A percentile compares a stretch with the other conserved stretches of the same genome.
These are phyloP conservation scores for Leccinum broughii DNA, from an alignment of 768 basidiomycete genomes.

Conservation along the genomic window DNA sequence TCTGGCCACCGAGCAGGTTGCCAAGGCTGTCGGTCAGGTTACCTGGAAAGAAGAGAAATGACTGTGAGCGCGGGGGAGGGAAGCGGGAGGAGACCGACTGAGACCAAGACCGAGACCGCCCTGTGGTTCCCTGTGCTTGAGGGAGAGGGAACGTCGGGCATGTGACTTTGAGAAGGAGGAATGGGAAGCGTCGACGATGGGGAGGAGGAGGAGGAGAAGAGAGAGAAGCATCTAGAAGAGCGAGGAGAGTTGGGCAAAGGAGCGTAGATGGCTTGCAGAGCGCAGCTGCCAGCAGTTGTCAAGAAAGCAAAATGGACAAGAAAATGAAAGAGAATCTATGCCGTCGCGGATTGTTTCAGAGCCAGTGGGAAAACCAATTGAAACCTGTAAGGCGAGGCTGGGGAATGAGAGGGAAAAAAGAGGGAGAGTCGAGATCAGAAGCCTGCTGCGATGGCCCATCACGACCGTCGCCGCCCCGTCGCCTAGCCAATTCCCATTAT, in stretches of 20 bases:
- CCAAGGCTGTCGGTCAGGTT: conserved; percentile 1
- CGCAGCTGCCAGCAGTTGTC: conserved; percentile 1
- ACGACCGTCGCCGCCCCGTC: neutral
- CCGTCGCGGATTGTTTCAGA: neutral
- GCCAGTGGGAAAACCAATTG: neutral
- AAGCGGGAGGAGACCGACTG: conserved; percentile 9
- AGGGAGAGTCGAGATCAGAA: neutral
- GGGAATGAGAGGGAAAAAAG: neutral
- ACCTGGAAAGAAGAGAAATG: neutral
- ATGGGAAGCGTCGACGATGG: conserved; percentile 38
- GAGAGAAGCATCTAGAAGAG: conserved; percentile 29
- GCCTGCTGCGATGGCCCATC: neutral
- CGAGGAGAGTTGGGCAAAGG: conserved; percentile 35
- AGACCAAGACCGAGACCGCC: conserved; percentile 13
- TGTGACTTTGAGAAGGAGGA: conserved; percentile 39
- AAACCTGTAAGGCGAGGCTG: neutral
- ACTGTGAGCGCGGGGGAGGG: neutral
- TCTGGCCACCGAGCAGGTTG: neutral
- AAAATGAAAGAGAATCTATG: neutral
- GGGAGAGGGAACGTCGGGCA: conserved; percentile 26
- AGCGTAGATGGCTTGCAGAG: conserved; percentile 36
- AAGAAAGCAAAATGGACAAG: neutral
- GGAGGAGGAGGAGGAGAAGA: conserved; percentile 27
- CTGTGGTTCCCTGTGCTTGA: conserved; percentile 25
- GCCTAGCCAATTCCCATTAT: neutral